These are phyloP conservation scores for Thymus quinquecostatus DNA, from an alignment of 257 asterid species.

Conservation along the genomic window DNA sequence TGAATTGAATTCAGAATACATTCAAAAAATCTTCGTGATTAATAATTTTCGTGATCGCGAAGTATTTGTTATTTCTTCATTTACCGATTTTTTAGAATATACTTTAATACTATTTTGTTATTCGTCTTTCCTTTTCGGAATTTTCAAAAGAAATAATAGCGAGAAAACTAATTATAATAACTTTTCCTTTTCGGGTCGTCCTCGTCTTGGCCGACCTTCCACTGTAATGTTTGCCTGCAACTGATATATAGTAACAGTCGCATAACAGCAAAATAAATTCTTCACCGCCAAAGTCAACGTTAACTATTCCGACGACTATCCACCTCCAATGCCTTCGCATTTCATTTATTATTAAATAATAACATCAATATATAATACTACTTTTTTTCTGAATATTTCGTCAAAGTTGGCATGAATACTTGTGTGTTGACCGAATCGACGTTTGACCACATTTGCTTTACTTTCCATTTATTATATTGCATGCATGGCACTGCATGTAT, in stretches of 20 bases:
- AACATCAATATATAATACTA: neutral
- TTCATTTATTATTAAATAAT: no score
- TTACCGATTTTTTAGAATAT: neutral
- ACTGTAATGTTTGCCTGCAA: neutral
- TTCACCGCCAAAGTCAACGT: no score
- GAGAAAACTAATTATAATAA: neutral
- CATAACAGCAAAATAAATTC: no score
- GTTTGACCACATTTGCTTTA: neutral
- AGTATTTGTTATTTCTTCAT: neutral
- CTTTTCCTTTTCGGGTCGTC: neutral
- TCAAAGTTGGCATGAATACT: constrained; percentile 24
- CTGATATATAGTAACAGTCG: neutral
- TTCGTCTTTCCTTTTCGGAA: neutral
- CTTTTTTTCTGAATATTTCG: neutral
- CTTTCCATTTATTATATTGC: neutral
- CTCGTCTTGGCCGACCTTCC: constrained; percentile 4
- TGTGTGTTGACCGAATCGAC: neutral
- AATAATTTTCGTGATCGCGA: neutral
- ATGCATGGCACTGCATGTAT: no score
- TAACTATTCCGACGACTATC: no score
- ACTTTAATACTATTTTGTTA: neutral
- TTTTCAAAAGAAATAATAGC: neutral
- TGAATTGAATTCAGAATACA: no score
- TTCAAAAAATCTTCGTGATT: no score
- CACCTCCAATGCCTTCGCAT: no score